phyloP scores from a whole-genome alignment of 208 protist genomes.

The Naegleria fowleri region DNA sequence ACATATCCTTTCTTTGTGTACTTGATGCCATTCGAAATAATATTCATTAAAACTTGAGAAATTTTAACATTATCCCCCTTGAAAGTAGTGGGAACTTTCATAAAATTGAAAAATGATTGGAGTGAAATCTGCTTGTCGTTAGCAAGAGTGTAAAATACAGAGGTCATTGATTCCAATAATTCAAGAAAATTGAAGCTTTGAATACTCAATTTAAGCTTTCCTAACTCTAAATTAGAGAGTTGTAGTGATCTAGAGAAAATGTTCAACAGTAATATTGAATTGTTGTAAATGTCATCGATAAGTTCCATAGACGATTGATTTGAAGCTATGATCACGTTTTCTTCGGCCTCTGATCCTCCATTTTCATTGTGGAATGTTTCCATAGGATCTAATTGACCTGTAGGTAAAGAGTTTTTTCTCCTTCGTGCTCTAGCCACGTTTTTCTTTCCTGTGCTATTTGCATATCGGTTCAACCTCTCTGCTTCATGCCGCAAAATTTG shows the following conservation, averaged over 20 bases:
- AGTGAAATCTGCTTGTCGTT: neutral
- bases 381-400: neutral
- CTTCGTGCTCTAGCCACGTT: neutral
- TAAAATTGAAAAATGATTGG: constrained; percentile 10
- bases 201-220: neutral
- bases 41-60: neutral
- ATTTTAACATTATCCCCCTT: neutral
- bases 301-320: neutral
- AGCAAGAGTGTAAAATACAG: neutral
- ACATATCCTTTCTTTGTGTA: neutral
- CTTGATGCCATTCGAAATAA: neutral
- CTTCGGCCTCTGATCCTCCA: neutral
- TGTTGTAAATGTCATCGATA: neutral
- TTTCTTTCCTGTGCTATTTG: neutral
- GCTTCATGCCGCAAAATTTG: neutral
- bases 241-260: neutral
- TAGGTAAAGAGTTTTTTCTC: neutral
- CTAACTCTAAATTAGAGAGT: neutral
- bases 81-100: neutral
- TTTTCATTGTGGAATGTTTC: neutral
- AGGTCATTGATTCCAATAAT: neutral
- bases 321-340: neutral
- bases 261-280: neutral
- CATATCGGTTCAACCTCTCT: neutral
- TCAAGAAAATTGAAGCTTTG: neutral